Conservation (phyloP, 345 rosid genomes). For the Hypericum perforatum region DNA sequence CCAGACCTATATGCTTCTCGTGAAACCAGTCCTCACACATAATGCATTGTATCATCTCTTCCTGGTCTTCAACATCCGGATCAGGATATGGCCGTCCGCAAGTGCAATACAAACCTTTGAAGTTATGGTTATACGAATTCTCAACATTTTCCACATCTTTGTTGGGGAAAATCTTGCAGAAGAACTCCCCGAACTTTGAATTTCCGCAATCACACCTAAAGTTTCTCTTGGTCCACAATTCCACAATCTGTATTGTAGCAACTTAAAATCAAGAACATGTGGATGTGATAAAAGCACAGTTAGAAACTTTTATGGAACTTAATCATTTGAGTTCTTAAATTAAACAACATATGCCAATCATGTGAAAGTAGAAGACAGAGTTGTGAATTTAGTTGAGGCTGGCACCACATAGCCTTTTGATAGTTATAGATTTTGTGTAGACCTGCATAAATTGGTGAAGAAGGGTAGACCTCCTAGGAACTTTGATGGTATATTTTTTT, state of each 20-base stretch:
- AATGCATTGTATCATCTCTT: constrained; percentile 95
- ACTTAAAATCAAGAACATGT: not conserved
- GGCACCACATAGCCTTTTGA: no score
- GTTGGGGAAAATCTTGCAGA: constrained; percentile 69
- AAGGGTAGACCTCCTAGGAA: no score
- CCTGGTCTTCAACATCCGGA: constrained; percentile 82
- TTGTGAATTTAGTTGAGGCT: no score
- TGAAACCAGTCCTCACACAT: constrained; percentile 98
- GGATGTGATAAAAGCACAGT: no score
- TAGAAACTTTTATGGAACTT: no score
- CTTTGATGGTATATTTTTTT: no score
- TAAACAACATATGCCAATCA: no score
- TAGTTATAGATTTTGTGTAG: no score
- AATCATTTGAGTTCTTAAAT: no score
- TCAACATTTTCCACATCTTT: constrained; percentile 69
- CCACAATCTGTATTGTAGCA: constrained; percentile 44
- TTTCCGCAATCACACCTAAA: constrained; percentile 93
- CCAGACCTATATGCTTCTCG: constrained; percentile 79
- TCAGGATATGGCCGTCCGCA: constrained; percentile 83
- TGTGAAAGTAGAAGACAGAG: no score
- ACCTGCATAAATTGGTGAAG: no score
- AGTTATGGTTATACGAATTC: constrained; percentile 83
- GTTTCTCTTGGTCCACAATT: constrained; percentile 95
- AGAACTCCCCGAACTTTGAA: constrained; percentile 67
- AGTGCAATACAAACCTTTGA: constrained; percentile 79